Evolutionary conservation across 441 rosid species (phyloP), one percentile per base, ranked within the genome.

Genomic region (Populus hybrid): DNA sequence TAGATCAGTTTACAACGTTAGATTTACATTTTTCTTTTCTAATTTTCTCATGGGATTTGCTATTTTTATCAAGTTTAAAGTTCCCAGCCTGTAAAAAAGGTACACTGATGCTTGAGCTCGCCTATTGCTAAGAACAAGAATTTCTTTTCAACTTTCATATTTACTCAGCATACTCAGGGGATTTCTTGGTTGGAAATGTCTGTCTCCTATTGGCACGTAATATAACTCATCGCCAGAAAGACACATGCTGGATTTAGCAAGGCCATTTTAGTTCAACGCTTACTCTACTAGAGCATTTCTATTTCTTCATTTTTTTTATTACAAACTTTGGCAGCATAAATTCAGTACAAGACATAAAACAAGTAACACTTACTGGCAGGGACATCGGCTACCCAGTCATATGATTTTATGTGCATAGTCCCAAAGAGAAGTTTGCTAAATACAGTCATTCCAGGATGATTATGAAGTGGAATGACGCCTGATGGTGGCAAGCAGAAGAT

Each of bases 381-480:
- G 80, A 69, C 88, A 80, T 89, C 88, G 35, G 16, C 86, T 36
- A 78, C 95, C 97, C 98, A 95, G 82, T 95, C 98, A 77, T 89
- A 95, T 5, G 99, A 94, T 82, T 93, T 95, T 73, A 95, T 91
- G 83, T 95, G 97, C 98, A 94, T 85, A 11, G 91, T 82, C 81
- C 99, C 99, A 10, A 94, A 90, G 10, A 95, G 91, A 74, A 94
- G 89, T 88, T 95, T 94, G 85, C 97, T 90, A 80, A 95, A 95
- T 70, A 95, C 98, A 0, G 99, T 95, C 99, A 95, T 95, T 77
- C 89, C 93, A 7, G 99, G 99, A 87, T 95, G 99, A 74, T 95
- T 90, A 77, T 95, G 99, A 66, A 95, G 95, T 1, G 98, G 98
- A 83, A 95, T 87, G 73, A 89, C 95, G 63, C 90, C 95, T 28